These are phyloP conservation scores for Theobroma grandiflorum DNA, from an alignment of 441 rosid genomes.

Conservation along the genomic window DNA sequence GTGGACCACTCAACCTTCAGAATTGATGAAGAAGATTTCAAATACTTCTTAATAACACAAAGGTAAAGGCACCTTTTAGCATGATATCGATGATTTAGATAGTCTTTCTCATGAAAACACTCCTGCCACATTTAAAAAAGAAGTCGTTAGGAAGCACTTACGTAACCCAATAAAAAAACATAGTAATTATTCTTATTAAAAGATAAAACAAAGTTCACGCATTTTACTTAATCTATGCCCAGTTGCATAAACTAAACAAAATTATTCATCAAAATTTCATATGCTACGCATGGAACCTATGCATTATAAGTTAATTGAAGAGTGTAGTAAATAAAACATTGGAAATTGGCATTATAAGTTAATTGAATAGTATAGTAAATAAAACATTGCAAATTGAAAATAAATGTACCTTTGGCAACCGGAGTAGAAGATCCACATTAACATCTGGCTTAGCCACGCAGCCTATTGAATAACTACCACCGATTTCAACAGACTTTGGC, in stretches of 20 bases:
- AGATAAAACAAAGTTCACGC: not conserved
- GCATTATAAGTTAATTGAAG: not conserved
- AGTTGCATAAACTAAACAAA: not conserved
- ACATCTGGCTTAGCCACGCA: conserved; percentile 70
- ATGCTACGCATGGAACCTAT: not conserved
- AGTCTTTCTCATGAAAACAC: conserved; percentile 84
- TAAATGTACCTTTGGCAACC: conserved; percentile 75
- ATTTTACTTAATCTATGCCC: not conserved
- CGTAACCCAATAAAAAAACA: not conserved
- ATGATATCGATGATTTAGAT: conserved; percentile 85
- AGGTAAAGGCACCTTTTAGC: conserved; percentile 90
- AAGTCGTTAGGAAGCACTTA: not conserved
- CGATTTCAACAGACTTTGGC: conserved; percentile 64
- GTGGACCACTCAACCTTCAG: conserved; percentile 83
- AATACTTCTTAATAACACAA: conserved; percentile 69
- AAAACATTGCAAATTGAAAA: conserved; percentile 1
- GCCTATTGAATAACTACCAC: conserved; percentile 76
- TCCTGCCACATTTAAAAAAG: conserved; percentile 54
- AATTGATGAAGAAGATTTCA: conserved; percentile 53
- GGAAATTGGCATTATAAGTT: not conserved
- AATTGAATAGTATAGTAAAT: conserved; percentile 1
- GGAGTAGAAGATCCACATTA: conserved; percentile 71
- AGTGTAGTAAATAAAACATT: not conserved
- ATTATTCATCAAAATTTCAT: not conserved
- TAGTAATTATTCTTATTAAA: not conserved